A percentile compares a stretch with the other conserved stretches of the same genome.
phyloP scores from a whole-genome alignment of 192 early-diverging fungal genomes.

The Allomyces macrogynus region DNA sequence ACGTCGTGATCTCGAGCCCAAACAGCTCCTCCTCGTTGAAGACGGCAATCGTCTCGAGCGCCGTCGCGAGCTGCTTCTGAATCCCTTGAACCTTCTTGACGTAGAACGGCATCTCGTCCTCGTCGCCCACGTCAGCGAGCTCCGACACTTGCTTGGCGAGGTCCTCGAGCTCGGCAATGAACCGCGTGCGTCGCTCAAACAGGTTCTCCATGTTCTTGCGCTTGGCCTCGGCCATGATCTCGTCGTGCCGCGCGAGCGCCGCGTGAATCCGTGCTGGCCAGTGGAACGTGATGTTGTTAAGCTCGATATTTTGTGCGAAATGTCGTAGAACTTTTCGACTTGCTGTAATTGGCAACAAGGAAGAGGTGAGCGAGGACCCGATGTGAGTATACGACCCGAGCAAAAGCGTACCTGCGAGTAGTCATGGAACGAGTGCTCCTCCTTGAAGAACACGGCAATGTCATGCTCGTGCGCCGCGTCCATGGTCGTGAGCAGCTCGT shows the following conservation, averaged over 20 bases:
- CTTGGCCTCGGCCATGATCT: slow-evolving; percentile 29
- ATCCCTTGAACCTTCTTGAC: slow-evolving; percentile 59
- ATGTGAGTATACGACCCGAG: too few relatives aligned
- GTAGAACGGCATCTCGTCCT: slow-evolving; percentile 59
- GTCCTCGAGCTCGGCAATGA: slow-evolving; percentile 34
- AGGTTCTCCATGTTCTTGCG: slow-evolving; percentile 31
- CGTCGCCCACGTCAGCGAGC: slow-evolving; percentile 65
- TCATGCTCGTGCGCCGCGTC: slow-evolving; percentile 13
- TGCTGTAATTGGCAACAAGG: slow-evolving; percentile 13
- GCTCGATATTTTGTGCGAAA: slow-evolving; percentile 24
- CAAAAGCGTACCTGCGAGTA: slow-evolving; percentile 16
- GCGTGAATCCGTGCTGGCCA: slow-evolving; percentile 33
- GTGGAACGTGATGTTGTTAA: slow-evolving; percentile 38
- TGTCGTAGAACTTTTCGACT: slow-evolving; percentile 25
- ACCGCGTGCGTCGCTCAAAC: slow-evolving; percentile 26
- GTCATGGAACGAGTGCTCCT: slow-evolving; percentile 32
- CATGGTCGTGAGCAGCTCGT: slow-evolving; percentile 16
- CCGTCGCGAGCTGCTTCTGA: slow-evolving; percentile 66
- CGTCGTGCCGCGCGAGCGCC: slow-evolving; percentile 26
- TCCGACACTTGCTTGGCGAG: slow-evolving; percentile 34
- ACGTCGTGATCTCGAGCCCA: slow-evolving; percentile 2
- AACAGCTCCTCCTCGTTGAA: slow-evolving; percentile 49
- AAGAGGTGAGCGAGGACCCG: too few relatives aligned
- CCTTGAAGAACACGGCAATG: slow-evolving; percentile 17
- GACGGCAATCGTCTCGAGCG: slow-evolving; percentile 79